Base-by-base conservation (phyloP, 1,284 basidiomycete species). In the Lignosus rhinocerotis region DNA sequence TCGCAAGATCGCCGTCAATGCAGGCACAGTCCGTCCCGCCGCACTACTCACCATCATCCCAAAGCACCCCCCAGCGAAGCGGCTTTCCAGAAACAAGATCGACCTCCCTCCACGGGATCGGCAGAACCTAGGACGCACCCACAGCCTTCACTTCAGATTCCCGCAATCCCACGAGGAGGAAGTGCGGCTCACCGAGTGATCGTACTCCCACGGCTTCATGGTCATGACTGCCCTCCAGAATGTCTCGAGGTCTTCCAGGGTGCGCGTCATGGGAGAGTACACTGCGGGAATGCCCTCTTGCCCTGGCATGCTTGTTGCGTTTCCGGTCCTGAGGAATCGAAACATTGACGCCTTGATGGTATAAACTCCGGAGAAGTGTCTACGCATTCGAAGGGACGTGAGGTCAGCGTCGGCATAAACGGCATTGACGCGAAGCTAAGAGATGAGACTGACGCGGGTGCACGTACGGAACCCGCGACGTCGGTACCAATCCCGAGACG, bases 401-500 rank as follows among this genome's bases (percentile, higher is more conserved):
- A 16, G 17, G 12, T 30, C 39, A 52, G 12, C 34, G 42, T 49
- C 36, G 30, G 30, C 51, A 33, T 45, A 31, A 49, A 10, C 38
- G 25, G 38, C 9, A 1, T 11, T 16, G 6, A 42, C 42, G 16
- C 30, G 21, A 43, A 34, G 31, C 14, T 7, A 21, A 3, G 16
- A 53, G 30, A 62, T 91, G 73, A 9, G 80, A 86, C 92, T 63
- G 83, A 85, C 8, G 90, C 84, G 0, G 92, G 92, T 19, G 89
- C 84, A 2, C 92, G 80, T 25, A 94, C 79, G 31, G 85, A 88
- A 11, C 88, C 89, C 34, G 80, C 82, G 57, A 91, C 84, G 67
- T 92, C 90, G 8, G 84, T 84, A 7, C 91, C 92, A 58, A 93
- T 81, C 2, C 91, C 92, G 33, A 92, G 74, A 10, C 86, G 80